A percentile compares a stretch with the other conserved stretches of the same genome.
These are phyloP conservation scores for Calonectria crousiana DNA, from an alignment of 2,329 filamentous ascomycete species.

Conservation along the genomic window DNA sequence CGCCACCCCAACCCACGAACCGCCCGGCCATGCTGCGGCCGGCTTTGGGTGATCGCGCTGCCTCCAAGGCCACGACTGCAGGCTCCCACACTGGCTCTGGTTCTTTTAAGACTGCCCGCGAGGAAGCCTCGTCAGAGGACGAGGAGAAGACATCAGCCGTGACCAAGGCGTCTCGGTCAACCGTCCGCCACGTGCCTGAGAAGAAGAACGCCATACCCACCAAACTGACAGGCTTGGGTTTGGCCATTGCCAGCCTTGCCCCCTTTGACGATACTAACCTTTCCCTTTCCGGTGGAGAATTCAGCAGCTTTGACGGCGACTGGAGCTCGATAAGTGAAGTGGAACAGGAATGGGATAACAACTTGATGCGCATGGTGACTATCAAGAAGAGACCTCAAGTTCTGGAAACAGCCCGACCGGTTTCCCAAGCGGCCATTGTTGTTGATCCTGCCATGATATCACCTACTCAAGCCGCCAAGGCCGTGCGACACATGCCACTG, in stretches of 20 bases:
- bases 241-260: slow-evolving; percentile 58
- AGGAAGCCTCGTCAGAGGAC: slow-evolving; percentile 74
- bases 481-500: slow-evolving; percentile 60
- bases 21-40: slow-evolving; percentile 62
- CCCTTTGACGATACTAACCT: slow-evolving; percentile 56
- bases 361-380: slow-evolving; percentile 65
- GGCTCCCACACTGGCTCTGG: slow-evolving; percentile 77
- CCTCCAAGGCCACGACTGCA: slow-evolving; percentile 66
- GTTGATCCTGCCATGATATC: slow-evolving; percentile 61
- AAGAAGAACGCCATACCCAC: slow-evolving; percentile 26
- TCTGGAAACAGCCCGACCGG: slow-evolving; percentile 38
- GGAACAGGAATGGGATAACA: slow-evolving; percentile 67
- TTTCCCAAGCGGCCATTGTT: slow-evolving; percentile 52
- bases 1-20: slow-evolving; percentile 69
- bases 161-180: slow-evolving; percentile 57
- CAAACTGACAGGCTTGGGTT: slow-evolving; percentile 52
- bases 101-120: slow-evolving; percentile 79
- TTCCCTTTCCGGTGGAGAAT: slow-evolving; percentile 60
- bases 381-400: slow-evolving; percentile 60
- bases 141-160: slow-evolving; percentile 59
- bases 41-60: slow-evolving; percentile 59
- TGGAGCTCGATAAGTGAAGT: slow-evolving; percentile 64
- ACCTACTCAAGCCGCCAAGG: slow-evolving; percentile 65
- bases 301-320: slow-evolving; percentile 69
- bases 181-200: slow-evolving; percentile 55